These are phyloP conservation scores for Fermentozyma sake DNA, from an alignment of 1,139 yeast species.

Conservation along the genomic window DNA sequence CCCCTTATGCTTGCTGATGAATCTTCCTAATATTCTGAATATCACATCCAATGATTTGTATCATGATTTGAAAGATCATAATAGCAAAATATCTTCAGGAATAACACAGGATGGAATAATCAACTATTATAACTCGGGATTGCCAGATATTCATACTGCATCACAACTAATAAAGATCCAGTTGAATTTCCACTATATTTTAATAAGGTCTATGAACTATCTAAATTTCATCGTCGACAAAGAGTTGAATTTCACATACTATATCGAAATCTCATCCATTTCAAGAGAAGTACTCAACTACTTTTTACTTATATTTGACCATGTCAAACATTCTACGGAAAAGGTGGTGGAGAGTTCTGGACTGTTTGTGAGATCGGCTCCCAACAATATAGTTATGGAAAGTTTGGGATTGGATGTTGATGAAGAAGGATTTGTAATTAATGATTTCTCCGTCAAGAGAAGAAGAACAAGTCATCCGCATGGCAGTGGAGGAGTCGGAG, in stretches of 20 bases:
- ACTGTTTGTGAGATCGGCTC: conserved; percentile 4
- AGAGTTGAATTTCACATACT: conserved; percentile 36
- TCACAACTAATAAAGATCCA: conserved; percentile 40
- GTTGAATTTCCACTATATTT: conserved; percentile 40
- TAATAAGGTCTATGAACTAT: conserved; percentile 43
- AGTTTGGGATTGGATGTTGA: conserved; percentile 24
- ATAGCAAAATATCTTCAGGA: conserved; percentile 13
- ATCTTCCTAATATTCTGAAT: conserved; percentile 27
- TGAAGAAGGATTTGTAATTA: conserved; percentile 46
- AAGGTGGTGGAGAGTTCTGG: conserved; percentile 6
- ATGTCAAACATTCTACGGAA: conserved; percentile 10
- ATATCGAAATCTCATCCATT: conserved; percentile 32
- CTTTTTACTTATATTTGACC: conserved; percentile 36
- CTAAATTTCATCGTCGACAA: conserved; percentile 44
- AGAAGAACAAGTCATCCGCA: conserved; percentile 17
- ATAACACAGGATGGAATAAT: conserved; percentile 28
- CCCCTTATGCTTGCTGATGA: conserved; percentile 33
- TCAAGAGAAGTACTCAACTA: conserved; percentile 39
- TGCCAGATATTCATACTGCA: conserved; percentile 40
- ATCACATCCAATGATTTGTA: conserved; percentile 26
- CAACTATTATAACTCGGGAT: conserved; percentile 29
- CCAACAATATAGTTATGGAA: conserved; percentile 12
- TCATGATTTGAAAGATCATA: conserved; percentile 24
- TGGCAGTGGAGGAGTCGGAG: conserved; percentile 7
- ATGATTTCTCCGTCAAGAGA: conserved; percentile 42